Evolutionary conservation across 2,329 filamentous ascomycete species (phyloP).

Genomic region (Pyrenophora tritici-repentis): DNA sequence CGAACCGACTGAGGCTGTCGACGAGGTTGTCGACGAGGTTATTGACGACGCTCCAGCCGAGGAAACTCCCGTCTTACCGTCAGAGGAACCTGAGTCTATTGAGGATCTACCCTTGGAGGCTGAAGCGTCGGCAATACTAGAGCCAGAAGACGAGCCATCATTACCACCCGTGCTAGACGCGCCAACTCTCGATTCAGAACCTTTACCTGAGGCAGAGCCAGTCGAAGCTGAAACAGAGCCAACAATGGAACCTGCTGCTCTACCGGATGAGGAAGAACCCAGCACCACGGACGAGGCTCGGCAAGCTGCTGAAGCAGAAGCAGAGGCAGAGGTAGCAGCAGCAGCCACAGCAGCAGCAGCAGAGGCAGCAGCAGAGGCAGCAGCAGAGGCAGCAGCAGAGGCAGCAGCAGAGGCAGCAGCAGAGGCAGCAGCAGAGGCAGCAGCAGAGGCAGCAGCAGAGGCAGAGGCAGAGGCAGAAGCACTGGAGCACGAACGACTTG

Average conservation of each 20-base stretch:
- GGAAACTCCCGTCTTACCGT: background rate
- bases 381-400: background rate
- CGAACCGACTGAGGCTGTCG: constrained; percentile 1
- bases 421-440: background rate
- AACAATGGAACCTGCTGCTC: background rate
- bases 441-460: background rate
- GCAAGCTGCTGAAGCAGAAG: constrained; percentile 5
- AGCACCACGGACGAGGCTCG: background rate
- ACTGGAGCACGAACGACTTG: background rate
- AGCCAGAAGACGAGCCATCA: constrained; percentile 11
- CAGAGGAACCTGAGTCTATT: background rate
- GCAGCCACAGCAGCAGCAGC: background rate
- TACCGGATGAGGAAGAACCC: background rate
- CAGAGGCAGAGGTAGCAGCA: background rate
- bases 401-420: background rate
- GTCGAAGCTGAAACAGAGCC: constrained; percentile 1
- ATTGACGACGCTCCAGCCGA: background rate
- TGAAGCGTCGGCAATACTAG: constrained; percentile 2
- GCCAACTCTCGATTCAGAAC: background rate
- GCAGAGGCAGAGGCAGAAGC: background rate
- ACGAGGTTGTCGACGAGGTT: background rate
- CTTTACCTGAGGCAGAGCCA: background rate
- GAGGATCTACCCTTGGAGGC: background rate
- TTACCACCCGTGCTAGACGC: background rate
- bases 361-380: background rate